These are phyloP conservation scores for Wakefieldia striispora DNA, from an alignment of 768 basidiomycete genomes.

Conservation along the genomic window DNA sequence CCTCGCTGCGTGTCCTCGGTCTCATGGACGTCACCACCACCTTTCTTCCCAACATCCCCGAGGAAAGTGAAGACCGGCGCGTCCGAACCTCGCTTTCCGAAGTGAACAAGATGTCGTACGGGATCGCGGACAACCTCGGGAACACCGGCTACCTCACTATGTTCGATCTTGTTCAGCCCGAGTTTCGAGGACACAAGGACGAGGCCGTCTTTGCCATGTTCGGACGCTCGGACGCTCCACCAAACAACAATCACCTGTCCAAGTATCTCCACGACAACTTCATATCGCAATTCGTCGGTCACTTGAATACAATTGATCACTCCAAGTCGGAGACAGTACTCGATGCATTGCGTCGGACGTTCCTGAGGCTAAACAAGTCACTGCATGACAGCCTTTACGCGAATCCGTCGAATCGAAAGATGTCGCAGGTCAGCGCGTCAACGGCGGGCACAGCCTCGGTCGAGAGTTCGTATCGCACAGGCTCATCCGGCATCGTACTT, in stretches of 20 bases:
- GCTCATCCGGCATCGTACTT: slow-evolving; percentile 82
- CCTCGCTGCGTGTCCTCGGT: slow-evolving; percentile 84
- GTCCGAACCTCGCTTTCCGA: slow-evolving; percentile 89
- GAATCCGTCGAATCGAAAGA: slow-evolving; percentile 54
- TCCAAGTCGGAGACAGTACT: slow-evolving; percentile 49
- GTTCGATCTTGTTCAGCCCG: slow-evolving; percentile 88
- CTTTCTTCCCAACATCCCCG: slow-evolving; percentile 63
- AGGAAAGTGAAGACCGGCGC: slow-evolving; percentile 85
- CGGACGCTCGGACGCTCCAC: slow-evolving; percentile 62
- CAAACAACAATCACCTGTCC: slow-evolving; percentile 65
- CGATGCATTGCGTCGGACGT: slow-evolving; percentile 84
- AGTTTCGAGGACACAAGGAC: slow-evolving; percentile 71
- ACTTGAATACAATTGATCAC: slow-evolving; percentile 48
- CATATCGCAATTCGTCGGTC: slow-evolving; percentile 53
- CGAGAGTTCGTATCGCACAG: slow-evolving; percentile 60
- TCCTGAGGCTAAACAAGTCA: slow-evolving; percentile 81
- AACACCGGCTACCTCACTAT: slow-evolving; percentile 76
- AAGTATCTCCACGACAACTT: slow-evolving; percentile 87
- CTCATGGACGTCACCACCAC: slow-evolving; percentile 91
- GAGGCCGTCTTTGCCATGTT: slow-evolving; percentile 98
- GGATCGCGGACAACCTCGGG: slow-evolving; percentile 92
- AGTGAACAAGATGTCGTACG: slow-evolving; percentile 91
- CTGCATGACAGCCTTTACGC: slow-evolving; percentile 67
- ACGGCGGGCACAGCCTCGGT: slow-evolving; percentile 32
- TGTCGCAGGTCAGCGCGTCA: slow-evolving; percentile 60